phyloP scores from a whole-genome alignment of 73 alveolate genomes.

The Blepharisma japonicum region DNA sequence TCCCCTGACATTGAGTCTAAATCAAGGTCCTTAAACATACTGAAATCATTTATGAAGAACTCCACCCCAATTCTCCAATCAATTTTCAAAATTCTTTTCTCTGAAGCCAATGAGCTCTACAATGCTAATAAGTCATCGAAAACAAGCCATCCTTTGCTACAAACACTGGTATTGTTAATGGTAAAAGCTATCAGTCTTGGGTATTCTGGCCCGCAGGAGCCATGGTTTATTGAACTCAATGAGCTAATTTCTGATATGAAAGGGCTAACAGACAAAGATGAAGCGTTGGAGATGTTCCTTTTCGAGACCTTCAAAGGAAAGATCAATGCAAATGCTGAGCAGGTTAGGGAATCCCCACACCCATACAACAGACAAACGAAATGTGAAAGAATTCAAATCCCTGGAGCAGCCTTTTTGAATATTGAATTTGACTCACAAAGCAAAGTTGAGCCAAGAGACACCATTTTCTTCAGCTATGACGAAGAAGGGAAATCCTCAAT shows the following conservation, averaged over 20 bases:
- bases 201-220: background rate
- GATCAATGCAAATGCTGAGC: background rate
- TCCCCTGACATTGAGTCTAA: conserved; percentile 3
- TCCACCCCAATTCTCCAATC: background rate
- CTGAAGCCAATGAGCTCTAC: background rate
- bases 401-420: background rate
- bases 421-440: background rate
- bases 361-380: conserved; percentile 7
- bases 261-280: background rate
- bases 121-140: background rate
- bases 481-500: background rate
- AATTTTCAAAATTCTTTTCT: background rate
- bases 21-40: background rate
- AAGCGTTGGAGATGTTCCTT: background rate
- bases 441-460: background rate
- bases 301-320: conserved; percentile 13
- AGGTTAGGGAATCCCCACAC: background rate
- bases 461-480: conserved; percentile 25
- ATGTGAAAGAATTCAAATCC: background rate
- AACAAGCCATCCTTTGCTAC: background rate
- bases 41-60: background rate
- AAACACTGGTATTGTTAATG: background rate
- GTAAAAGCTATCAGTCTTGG: background rate
- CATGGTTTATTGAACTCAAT: background rate
- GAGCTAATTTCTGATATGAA: background rate